phyloP scores from a whole-genome alignment of 1,284 basidiomycete species.

The Leccinum variabile region DNA sequence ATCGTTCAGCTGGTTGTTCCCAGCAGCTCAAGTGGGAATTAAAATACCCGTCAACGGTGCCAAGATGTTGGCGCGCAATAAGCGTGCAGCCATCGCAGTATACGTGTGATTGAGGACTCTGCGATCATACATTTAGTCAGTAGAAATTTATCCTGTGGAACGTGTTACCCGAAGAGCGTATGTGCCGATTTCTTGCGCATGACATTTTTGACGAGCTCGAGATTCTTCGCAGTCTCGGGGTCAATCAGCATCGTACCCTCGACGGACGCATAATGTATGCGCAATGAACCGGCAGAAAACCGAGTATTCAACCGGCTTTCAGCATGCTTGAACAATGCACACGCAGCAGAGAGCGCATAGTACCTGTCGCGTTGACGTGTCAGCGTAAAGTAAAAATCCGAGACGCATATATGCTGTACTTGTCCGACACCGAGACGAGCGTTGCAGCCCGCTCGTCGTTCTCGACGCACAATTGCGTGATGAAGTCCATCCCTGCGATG shows the following conservation, averaged over 20 bases:
- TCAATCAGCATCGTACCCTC: conserved; percentile 94
- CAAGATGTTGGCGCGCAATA: conserved; percentile 80
- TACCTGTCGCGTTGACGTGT: conserved; percentile 52
- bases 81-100: conserved; percentile 84
- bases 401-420: conserved; percentile 51
- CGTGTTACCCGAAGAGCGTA: conserved; percentile 70
- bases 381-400: conserved; percentile 10
- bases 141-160: neutral
- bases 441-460: conserved; percentile 75
- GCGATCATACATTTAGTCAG: neutral
- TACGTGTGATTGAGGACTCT: conserved; percentile 78
- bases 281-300: conserved; percentile 72
- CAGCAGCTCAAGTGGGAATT: neutral
- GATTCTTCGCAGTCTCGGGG: conserved; percentile 78
- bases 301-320: conserved; percentile 65
- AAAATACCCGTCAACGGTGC: conserved; percentile 74
- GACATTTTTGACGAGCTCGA: conserved; percentile 84
- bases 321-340: conserved; percentile 83
- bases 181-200: conserved; percentile 61
- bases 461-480: conserved; percentile 75
- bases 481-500: conserved; percentile 67
- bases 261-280: conserved; percentile 76
- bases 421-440: conserved; percentile 71
- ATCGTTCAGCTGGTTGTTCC: neutral
- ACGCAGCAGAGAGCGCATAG: conserved; percentile 82